Evolutionary conservation across 805 yeast genomes (phyloP), one percentile per base, ranked within the genome.

Genomic region (Zygosaccharomyces pseudorouxii): DNA sequence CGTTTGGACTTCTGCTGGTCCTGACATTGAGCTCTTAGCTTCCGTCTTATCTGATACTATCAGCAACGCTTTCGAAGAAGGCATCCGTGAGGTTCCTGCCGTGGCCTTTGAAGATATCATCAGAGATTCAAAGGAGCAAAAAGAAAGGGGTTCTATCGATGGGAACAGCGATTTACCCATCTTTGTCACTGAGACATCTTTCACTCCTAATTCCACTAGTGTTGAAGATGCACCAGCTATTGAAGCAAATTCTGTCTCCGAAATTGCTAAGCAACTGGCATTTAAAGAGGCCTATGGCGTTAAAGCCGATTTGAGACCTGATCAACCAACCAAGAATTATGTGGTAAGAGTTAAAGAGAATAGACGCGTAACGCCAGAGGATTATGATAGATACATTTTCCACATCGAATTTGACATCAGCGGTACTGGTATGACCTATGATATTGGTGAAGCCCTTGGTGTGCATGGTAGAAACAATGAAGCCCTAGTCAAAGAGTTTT

Each of bases 381-480:
- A 87, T 60, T 92, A 92, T 70, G 88, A 87, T 53, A 87, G 98
- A 73, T 86, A 92, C 71, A 90, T 92, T 60, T 92, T 92, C 88
- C 96, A 92, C 65, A 85, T 92, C 58, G 98, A 92, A 71, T 89
- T 92, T 57, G 98, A 92, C 65, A 79, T 84, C 63, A 70, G 89
- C 40, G 95, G 95, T 46, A 89, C 97, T 31, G 97, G 95, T 22
- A 75, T 92, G 64, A 87, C 81, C 43, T 92, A 92, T 66, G 93
- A 84, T 55, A 89, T 92, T 63, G 98, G 98, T 66, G 98, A 92
- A 75, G 97, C 98, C 18, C 79, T 92, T 52, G 98, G 98, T 62
- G 80, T 92, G 51, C 97, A 92, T 62, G 97, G 96, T 42, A 82
- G 92, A 63, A 92, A 92, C 72, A 77, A 81, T 58, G 65, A 75